Conservation (phyloP, 164 flowering plant genomes). For the Magnolia officinalis region DNA sequence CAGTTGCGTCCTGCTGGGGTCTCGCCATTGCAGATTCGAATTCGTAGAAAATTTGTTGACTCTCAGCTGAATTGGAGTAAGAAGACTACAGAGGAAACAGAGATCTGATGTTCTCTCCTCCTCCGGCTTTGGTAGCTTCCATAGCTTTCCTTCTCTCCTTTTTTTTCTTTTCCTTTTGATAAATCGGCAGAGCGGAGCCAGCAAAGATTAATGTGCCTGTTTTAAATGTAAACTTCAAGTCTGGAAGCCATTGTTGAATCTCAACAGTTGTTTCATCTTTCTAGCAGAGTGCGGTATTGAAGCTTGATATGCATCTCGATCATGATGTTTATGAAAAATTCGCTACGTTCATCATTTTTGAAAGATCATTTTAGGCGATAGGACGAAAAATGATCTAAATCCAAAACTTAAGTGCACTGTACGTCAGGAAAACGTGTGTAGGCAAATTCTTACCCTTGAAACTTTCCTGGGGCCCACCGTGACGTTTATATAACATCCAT, state of each 20-base stretch:
- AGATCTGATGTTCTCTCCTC: neutral
- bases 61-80: neutral
- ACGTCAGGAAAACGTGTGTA: too few species aligned
- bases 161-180: neutral
- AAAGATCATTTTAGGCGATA: too few species aligned
- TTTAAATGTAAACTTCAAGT: neutral
- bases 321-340: too few species aligned
- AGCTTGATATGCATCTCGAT: too few species aligned
- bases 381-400: too few species aligned
- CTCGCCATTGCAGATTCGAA: constrained; percentile 46
- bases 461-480: too few species aligned
- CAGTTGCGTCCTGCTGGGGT: constrained; percentile 66
- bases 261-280: neutral
- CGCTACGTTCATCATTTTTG: too few species aligned
- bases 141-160: neutral
- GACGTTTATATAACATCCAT: too few species aligned
- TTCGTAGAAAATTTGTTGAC: neutral
- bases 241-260: neutral
- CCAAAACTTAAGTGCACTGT: too few species aligned
- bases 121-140: neutral
- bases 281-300: neutral
- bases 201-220: neutral
- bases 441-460: too few species aligned
- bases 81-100: neutral
- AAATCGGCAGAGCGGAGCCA: neutral